Evolutionary conservation across 352 stramenopile species (phyloP).

Genomic region (Phytophthora pinifolia): DNA sequence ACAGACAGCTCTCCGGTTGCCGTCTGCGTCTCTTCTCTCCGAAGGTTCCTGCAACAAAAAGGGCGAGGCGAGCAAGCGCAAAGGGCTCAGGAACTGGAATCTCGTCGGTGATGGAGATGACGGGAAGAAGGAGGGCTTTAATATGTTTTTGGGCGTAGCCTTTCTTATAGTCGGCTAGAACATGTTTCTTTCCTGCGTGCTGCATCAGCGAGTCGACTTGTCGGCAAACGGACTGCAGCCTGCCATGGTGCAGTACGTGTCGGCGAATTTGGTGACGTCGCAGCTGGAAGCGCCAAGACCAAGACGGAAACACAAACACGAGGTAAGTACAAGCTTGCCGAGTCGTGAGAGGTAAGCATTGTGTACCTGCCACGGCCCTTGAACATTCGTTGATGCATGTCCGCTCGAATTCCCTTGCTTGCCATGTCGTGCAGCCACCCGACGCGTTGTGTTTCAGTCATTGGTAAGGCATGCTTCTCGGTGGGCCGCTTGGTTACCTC

Average conservation of each 20-base stretch:
- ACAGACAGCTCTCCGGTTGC: slow-evolving; percentile 24
- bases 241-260: slow-evolving; percentile 85
- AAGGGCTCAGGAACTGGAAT: slow-evolving; percentile 12
- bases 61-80: slow-evolving; percentile 16
- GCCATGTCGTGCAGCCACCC: slow-evolving; percentile 82
- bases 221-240: slow-evolving; percentile 84
- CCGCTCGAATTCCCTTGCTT: slow-evolving; percentile 58
- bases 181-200: slow-evolving; percentile 5
- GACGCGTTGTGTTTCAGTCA: slow-evolving; percentile 77
- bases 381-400: slow-evolving; percentile 83
- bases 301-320: slow-evolving; percentile 5
- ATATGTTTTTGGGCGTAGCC: slow-evolving; percentile 35
- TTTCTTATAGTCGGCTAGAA: slow-evolving; percentile 26
- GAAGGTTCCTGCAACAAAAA: slow-evolving; percentile 15
- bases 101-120: slow-evolving; percentile 26
- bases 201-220: slow-evolving; percentile 71
- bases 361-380: slow-evolving; percentile 74
- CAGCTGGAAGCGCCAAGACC: slow-evolving; percentile 41
- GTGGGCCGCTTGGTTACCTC: slow-evolving; percentile 66
- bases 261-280: slow-evolving; percentile 83
- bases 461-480: slow-evolving; percentile 61
- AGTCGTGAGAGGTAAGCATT: slow-evolving; percentile 9
- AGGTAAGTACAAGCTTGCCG: slow-evolving; percentile 10
- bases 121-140: slow-evolving; percentile 31
- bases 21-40: slow-evolving; percentile 17